These are phyloP conservation scores for Pseudocercospora ulei DNA, from an alignment of 2,329 filamentous ascomycete species.

Conservation along the genomic window DNA sequence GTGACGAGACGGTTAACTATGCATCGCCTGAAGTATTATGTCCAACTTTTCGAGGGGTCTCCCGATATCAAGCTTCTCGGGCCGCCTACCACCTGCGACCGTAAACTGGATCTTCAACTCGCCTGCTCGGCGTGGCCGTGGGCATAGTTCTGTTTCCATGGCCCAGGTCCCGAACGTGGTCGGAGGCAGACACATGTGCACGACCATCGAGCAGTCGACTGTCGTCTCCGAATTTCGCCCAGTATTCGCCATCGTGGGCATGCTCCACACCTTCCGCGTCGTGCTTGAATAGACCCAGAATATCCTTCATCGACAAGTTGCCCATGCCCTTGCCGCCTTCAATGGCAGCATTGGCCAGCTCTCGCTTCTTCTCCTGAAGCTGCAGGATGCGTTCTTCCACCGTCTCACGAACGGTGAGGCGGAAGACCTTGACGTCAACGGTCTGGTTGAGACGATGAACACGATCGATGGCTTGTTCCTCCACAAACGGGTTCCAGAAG, in stretches of 20 bases:
- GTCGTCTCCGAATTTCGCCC: conserved; percentile 32
- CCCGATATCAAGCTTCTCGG: no score
- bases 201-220: conserved; percentile 32
- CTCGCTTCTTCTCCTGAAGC: conserved; percentile 85
- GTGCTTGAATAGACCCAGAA: conserved; percentile 76
- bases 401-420: conserved; percentile 72
- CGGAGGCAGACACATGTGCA: conserved; percentile 5
- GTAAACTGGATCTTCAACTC: conserved; percentile 33
- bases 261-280: conserved; percentile 47
- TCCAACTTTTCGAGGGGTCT: no score
- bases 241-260: conserved; percentile 39
- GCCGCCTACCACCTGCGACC: conserved; percentile 32
- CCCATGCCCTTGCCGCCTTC: conserved; percentile 66
- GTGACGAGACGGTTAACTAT: no score
- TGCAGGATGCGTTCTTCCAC: conserved; percentile 94
- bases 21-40: no score
- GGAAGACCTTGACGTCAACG: conserved; percentile 88
- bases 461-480: conserved; percentile 96
- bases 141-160: conserved; percentile 10
- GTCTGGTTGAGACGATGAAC: conserved; percentile 98
- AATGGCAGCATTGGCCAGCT: conserved; percentile 83
- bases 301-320: conserved; percentile 87
- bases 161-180: conserved; percentile 10
- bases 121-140: conserved; percentile 21
- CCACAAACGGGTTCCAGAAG: conserved; percentile 97